These are phyloP conservation scores for Plantago lanceolata DNA, from an alignment of 305 asterid genomes.

Conservation along the genomic window DNA sequence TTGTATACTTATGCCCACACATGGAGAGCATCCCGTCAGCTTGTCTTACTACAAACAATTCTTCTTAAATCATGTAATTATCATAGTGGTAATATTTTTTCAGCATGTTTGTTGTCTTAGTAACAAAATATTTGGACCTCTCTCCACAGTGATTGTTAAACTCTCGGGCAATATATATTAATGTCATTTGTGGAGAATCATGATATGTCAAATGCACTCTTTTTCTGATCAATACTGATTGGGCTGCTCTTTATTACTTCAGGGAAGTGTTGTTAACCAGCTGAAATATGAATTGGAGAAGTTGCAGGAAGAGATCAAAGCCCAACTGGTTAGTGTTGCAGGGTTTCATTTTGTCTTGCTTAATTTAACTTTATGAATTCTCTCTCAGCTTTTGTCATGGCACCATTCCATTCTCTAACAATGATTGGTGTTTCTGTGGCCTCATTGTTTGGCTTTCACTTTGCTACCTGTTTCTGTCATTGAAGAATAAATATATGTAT, in stretches of 20 bases:
- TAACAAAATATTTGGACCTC: background rate
- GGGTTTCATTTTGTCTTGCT: slow-evolving; percentile 1
- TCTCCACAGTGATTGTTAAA: no score
- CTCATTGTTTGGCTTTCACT: background rate
- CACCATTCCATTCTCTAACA: slow-evolving; percentile 13
- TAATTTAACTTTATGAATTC: slow-evolving; percentile 9
- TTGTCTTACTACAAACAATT: background rate
- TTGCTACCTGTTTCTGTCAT: background rate
- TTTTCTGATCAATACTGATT: no score
- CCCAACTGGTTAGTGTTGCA: slow-evolving; percentile 59
- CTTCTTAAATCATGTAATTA: background rate
- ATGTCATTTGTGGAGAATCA: no score
- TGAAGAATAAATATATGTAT: background rate
- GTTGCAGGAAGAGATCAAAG: slow-evolving; percentile 76
- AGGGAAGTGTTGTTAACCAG: slow-evolving; percentile 84
- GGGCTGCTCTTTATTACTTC: slow-evolving; percentile 24
- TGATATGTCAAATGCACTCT: background rate
- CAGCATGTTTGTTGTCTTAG: background rate
- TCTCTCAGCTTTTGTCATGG: slow-evolving; percentile 7
- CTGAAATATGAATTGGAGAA: slow-evolving; percentile 69
- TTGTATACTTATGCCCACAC: no score
- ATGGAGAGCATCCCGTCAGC: no score
- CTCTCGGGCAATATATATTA: no score
- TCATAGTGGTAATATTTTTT: background rate
- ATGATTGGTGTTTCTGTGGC: slow-evolving; percentile 12